These are phyloP conservation scores for Daldinia caldariorum DNA, from an alignment of 495 filamentous ascomycete genomes.

Conservation along the genomic window DNA sequence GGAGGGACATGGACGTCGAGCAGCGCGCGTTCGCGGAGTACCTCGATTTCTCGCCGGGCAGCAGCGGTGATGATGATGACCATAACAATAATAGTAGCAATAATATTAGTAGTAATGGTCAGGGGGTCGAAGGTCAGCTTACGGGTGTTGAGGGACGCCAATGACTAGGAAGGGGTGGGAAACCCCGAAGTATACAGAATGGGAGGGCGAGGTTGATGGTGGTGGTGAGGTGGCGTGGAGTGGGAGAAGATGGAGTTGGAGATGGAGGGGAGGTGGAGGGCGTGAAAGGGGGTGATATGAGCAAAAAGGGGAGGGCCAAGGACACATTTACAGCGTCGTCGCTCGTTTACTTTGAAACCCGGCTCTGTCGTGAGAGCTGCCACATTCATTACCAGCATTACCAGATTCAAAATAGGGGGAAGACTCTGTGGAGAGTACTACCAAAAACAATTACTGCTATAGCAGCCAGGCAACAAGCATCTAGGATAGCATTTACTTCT, in stretches of 20 bases:
- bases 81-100: not conserved
- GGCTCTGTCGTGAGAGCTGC: not conserved
- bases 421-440: too few relatives aligned
- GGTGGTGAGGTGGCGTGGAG: not conserved
- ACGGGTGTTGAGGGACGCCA: conserved; percentile 37
- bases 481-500: not conserved
- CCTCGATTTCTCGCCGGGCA: conserved; percentile 24
- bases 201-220: not conserved
- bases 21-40: conserved; percentile 54
- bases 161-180: conserved; percentile 57
- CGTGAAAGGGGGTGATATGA: not conserved
- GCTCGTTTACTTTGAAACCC: not conserved
- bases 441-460: not conserved
- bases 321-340: not conserved
- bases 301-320: not conserved
- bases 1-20: conserved; percentile 55
- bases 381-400: not conserved
- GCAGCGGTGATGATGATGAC: not conserved
- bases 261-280: not conserved
- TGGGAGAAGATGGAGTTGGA: not conserved
- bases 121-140: not conserved
- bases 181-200: conserved; percentile 40
- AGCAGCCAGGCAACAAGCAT: not conserved
- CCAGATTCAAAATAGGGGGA: not conserved
- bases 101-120: too few relatives aligned